These are phyloP conservation scores for Penicillium sp. DNA, from an alignment of 2,329 filamentous ascomycete genomes.

Conservation along the genomic window DNA sequence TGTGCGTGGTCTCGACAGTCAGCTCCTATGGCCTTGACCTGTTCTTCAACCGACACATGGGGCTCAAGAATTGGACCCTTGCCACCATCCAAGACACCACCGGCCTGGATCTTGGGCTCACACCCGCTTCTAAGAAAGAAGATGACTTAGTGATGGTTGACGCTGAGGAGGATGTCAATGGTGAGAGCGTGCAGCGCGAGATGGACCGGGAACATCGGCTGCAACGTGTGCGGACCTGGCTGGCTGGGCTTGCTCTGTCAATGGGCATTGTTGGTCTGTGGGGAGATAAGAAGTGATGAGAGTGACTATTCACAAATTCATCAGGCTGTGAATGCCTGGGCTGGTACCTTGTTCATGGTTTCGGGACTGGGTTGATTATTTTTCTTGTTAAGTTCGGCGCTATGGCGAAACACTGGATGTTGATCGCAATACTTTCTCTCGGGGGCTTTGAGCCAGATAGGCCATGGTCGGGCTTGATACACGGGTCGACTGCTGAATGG, in stretches of 20 bases:
- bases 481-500: not conserved
- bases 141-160: constrained; percentile 42
- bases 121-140: constrained; percentile 31
- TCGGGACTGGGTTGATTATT: not conserved
- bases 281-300: constrained; percentile 39
- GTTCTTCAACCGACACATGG: constrained; percentile 69
- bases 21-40: constrained; percentile 61
- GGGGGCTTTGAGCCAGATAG: not conserved
- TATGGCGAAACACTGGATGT: constrained; percentile 9
- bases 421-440: not conserved
- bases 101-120: constrained; percentile 15
- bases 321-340: not conserved
- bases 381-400: not conserved
- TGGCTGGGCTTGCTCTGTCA: constrained; percentile 44
- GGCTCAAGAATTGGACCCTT: constrained; percentile 41
- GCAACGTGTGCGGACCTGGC: constrained; percentile 39
- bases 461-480: not conserved
- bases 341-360: not conserved
- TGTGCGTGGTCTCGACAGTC: constrained; percentile 61
- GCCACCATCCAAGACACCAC: constrained; percentile 47
- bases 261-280: constrained; percentile 52
- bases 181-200: constrained; percentile 46
- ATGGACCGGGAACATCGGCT: constrained; percentile 45
- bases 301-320: not conserved
- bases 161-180: constrained; percentile 44